A percentile compares a stretch with the other conserved stretches of the same genome.
Evolutionary conservation across 129 eudicot species (phyloP).

Genomic region (Dittrichia graveolens): DNA sequence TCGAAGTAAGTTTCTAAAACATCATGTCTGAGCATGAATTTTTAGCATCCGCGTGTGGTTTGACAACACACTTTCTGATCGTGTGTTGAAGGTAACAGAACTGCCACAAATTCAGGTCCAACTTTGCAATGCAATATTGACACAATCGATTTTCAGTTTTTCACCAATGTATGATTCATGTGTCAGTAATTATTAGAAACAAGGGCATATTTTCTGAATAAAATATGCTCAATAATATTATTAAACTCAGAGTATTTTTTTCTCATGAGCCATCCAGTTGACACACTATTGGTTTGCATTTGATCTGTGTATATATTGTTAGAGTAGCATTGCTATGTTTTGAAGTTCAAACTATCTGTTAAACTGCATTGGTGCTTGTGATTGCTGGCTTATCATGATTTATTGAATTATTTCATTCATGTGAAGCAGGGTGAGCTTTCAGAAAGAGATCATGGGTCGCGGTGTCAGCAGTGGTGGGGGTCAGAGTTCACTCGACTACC

Average conservation of each 20-base stretch:
- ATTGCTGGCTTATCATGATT: conserved; percentile 6
- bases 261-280: neutral
- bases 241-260: neutral
- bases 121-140: neutral
- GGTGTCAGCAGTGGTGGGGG: conserved; percentile 89
- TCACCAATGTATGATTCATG: conserved; percentile 1
- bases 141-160: neutral
- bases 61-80: neutral
- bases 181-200: neutral
- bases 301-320: neutral
- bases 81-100: neutral
- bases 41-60: neutral
- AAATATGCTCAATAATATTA: too few relatives aligned
- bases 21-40: neutral
- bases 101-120: neutral
- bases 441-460: conserved; percentile 61
- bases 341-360: neutral
- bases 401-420: conserved; percentile 15
- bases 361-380: neutral
- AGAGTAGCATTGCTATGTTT: neutral
- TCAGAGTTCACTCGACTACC: conserved; percentile 72
- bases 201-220: too few relatives aligned
- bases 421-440: conserved; percentile 21
- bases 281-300: neutral
- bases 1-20: too few relatives aligned